phyloP scores from a whole-genome alignment of 441 rosid genomes.

The Rhodomyrtus psidioides region DNA sequence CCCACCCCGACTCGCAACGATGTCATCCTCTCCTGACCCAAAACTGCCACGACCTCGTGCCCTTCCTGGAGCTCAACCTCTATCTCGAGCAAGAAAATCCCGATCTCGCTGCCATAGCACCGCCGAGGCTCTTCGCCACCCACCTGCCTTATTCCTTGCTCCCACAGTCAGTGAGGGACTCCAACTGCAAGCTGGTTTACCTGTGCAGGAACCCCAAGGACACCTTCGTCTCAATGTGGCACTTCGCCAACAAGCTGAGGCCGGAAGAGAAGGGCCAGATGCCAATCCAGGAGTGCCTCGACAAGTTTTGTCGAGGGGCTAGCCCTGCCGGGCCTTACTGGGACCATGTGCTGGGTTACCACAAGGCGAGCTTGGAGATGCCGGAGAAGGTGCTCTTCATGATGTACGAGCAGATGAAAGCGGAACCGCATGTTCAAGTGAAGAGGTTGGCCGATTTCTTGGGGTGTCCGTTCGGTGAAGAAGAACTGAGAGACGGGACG shows the following conservation, averaged over 20 bases:
- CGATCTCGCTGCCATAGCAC: background rate
- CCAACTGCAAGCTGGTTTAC: background rate
- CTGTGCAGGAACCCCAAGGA: background rate
- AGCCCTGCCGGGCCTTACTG: background rate
- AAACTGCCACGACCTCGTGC: background rate
- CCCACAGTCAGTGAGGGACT: background rate
- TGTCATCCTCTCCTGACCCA: background rate
- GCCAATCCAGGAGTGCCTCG: background rate
- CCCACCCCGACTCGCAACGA: background rate
- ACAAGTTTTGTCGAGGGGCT: background rate
- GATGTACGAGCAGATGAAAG: background rate
- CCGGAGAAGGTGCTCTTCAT: background rate
- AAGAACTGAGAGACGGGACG: background rate
- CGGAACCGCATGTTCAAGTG: background rate
- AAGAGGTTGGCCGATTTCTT: background rate
- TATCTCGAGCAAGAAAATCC: background rate
- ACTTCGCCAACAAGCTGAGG: background rate
- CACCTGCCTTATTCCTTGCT: background rate
- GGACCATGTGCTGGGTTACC: background rate
- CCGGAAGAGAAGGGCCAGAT: background rate
- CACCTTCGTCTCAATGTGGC: background rate
- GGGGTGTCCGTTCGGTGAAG: background rate
- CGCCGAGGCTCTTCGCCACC: background rate
- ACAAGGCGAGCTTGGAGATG: background rate
- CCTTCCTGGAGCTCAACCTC: background rate